Percentiles rank a stretch among this genome's conserved stretches.
phyloP scores from a whole-genome alignment of 2,329 filamentous ascomycete species.

The Pseudogymnoascus sp. region DNA sequence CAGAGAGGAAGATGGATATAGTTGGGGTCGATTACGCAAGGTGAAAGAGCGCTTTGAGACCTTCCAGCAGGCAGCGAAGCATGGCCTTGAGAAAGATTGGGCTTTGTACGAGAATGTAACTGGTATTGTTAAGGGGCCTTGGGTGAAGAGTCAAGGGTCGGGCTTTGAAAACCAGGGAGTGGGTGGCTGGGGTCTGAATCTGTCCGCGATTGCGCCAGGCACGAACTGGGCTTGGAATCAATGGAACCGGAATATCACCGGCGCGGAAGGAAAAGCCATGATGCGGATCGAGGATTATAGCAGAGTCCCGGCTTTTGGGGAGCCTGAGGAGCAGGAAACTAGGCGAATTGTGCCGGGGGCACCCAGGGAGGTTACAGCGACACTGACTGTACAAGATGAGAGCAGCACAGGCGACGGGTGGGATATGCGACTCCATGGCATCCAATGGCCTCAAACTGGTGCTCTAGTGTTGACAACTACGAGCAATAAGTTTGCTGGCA shows the following conservation, averaged over 20 bases:
- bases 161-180: conserved; percentile 13
- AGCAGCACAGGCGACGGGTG: conserved; percentile 65
- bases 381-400: conserved; percentile 66
- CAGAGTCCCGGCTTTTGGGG: conserved; percentile 20
- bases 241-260: conserved; percentile 79
- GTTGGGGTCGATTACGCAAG: conserved; percentile 65
- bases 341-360: conserved; percentile 20
- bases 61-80: conserved; percentile 33
- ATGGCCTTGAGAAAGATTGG: conserved; percentile 15
- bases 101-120: conserved; percentile 32
- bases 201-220: conserved; percentile 57
- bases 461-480: conserved; percentile 78
- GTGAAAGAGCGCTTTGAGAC: conserved; percentile 62
- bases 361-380: conserved; percentile 60
- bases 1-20: conserved; percentile 64
- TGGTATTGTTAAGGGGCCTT: conserved; percentile 29
- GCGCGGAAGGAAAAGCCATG: conserved; percentile 60
- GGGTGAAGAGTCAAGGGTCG: conserved; percentile 23
- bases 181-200: conserved; percentile 47
- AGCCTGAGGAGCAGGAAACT: conserved; percentile 25
- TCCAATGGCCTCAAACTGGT: conserved; percentile 80
- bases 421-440: conserved; percentile 73
- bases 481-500: conserved; percentile 88
- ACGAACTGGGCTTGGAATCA: conserved; percentile 58
- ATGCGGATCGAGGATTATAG: conserved; percentile 55